Base-by-base conservation (phyloP, 2,329 filamentous ascomycete species). In the Eutypa lata region DNA sequence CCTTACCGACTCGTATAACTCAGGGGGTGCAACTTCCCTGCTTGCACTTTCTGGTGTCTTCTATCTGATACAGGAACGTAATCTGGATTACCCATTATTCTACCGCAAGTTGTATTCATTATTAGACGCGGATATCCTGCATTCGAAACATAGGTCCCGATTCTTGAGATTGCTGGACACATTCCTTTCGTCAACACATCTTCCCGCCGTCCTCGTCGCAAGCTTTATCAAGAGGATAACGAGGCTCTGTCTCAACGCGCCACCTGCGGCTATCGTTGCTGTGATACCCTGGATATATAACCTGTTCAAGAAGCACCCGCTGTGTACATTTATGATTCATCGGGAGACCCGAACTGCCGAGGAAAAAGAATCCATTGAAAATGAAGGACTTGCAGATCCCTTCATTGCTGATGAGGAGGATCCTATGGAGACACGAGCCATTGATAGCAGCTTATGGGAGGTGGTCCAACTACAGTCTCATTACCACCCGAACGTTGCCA, bases 271-370 rank as follows among this genome's bases (percentile, higher is more conserved):
- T 28, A 88, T 97, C 50, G 92, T 97, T 16, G 87, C 86, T 50
- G 86, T 96, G 45, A 80, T 97, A 10, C 95, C 94, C 1, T 97
- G 91, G 86, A 86, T 93, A 49, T 99, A 99, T 77, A 99, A 99
- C 72, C 81, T 96, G 61, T 81, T 99, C 68, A 94, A 90, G 71
- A 83, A 82, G 59, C 94, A 99, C 68, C 93, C 93, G 1, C 85
- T 87, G 1, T 96, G 91, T 66, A 95, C 93, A 0, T 97, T 96
- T 65, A 96, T 99, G 91, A 83, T 99, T 60, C 95, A 99, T 70
- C 86, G 94, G 51, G 84, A 84, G 54, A 76, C 81, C 37, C 80
- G 78, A 47, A 83, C 85, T 42, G 67, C 78, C 1, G 80, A 84
- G 49, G 73, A 76, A 48, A 83, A 81, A 61, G 79, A 80, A 50